These are phyloP conservation scores for Tetraselmis chui DNA, from an alignment of 139 green algal genomes.

Conservation along the genomic window DNA sequence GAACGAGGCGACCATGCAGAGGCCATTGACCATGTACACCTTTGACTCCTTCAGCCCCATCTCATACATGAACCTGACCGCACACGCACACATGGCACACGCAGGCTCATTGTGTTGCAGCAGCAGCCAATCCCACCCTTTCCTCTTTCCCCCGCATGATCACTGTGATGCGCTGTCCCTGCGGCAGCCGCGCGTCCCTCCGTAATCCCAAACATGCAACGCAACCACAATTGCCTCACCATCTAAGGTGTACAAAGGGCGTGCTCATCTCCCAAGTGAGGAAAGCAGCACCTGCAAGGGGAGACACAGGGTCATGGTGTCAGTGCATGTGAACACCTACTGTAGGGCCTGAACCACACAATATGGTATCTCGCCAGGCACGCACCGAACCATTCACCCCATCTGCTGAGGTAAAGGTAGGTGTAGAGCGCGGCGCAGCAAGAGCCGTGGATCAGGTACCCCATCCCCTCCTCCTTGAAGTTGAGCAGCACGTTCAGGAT, in stretches of 20 bases:
- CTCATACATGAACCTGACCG: conserved; percentile 35
- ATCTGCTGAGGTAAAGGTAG: conserved; percentile 20
- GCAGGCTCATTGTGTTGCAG: too few relatives aligned
- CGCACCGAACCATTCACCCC: conserved; percentile 33
- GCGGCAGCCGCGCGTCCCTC: too few relatives aligned
- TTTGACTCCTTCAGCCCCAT: conserved; percentile 17
- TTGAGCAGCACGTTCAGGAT: conserved; percentile 16
- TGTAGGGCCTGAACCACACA: too few relatives aligned
- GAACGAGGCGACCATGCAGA: conserved; percentile 31
- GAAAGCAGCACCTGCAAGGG: conserved; percentile 34
- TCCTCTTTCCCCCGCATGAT: too few relatives aligned
- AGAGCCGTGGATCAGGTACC: conserved; percentile 28
- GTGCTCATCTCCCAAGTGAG: conserved; percentile 52
- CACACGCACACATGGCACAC: not conserved
- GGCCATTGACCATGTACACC: conserved; percentile 37
- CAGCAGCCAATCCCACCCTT: too few relatives aligned
- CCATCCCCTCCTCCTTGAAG: conserved; percentile 21
- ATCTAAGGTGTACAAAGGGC: conserved; percentile 42
- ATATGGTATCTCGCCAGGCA: not conserved
- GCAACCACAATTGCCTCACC: too few relatives aligned
- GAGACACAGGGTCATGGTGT: too few relatives aligned
- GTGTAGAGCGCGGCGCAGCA: conserved; percentile 31
- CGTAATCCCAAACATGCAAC: too few relatives aligned
- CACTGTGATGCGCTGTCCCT: too few relatives aligned
- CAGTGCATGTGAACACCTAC: too few relatives aligned